Evolutionary conservation across 163 green algal genomes (phyloP), one percentile per base, ranked within the genome.

Genomic region (Chlamydomonas reinhardtii): DNA sequence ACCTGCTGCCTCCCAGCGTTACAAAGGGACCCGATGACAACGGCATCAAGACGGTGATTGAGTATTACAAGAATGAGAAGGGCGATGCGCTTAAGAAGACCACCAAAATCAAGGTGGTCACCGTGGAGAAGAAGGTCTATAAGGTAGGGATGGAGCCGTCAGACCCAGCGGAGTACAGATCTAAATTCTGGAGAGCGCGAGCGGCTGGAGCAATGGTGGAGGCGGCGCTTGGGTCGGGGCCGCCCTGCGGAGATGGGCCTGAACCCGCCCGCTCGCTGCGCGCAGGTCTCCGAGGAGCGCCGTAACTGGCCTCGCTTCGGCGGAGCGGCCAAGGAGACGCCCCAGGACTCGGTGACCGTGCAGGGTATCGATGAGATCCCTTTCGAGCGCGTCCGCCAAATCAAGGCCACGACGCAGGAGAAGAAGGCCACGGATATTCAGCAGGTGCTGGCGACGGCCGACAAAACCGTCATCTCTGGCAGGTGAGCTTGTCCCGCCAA

Each of bases 31-130:
- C 97, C 17, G 96, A 99, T 84, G 95, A 94, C 27, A 96, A 98
- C 70, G 97, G 97, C 48, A 86, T 98, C 61, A 98, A 98, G 76
- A 98, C 94, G 3, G 87, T 93, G 19, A 94, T 95, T 11, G 96
- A 98, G 74, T 99, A 99, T 88, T 95, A 88, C 68, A 94, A 95
- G 56, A 98, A 98, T 78, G 96, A 98, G 11, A 98, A 97, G 77
- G 96, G 96, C 37, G 95, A 99, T 72, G 91, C 94, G 14, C 88
- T 99, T 19, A 99, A 99, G 91, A 93, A 96, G 71, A 96, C 92
- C 22, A 98, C 94, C 77, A 98, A 98, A 81, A 90, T 95, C 35
- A 94, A 96, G 69, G 92, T 98, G 37, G 93, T 96, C 52, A 97
- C 96, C 34, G 95, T 98, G 61, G 93, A 98, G 90, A 97, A 97